These are phyloP conservation scores for Dryadomyces quercus-mongolicae DNA, from an alignment of 2,329 filamentous ascomycete species.

Conservation along the genomic window DNA sequence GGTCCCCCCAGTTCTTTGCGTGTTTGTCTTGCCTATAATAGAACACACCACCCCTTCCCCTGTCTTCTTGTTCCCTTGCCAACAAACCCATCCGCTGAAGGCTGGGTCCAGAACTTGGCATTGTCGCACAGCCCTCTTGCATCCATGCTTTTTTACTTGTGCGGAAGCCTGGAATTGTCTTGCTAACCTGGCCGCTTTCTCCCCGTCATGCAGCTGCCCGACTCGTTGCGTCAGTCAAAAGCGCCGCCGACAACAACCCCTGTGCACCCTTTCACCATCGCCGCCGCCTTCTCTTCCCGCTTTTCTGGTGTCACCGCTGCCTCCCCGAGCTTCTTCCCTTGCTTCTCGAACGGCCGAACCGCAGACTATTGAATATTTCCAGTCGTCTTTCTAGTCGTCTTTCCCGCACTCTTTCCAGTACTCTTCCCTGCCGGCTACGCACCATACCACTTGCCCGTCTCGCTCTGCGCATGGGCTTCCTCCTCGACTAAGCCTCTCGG, in stretches of 20 bases:
- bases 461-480: neutral
- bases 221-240: slow-evolving; percentile 10
- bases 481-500: neutral
- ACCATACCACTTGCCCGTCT: neutral
- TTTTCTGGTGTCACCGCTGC: neutral
- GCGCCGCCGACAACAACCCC: neutral
- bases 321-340: neutral
- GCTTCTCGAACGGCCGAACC: neutral
- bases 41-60: neutral
- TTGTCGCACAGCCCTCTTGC: slow-evolving; percentile 2
- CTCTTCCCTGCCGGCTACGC: too few relatives aligned
- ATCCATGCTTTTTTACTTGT: neutral
- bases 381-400: too few relatives aligned
- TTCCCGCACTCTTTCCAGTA: too few relatives aligned
- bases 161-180: neutral
- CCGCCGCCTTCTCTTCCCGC: neutral
- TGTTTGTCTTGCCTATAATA: neutral
- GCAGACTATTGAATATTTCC: neutral
- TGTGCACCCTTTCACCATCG: neutral
- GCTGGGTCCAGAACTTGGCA: slow-evolving; percentile 4
- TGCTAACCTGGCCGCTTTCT: slow-evolving; percentile 18
- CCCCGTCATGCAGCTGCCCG: slow-evolving; percentile 24
- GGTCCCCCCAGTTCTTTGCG: neutral
- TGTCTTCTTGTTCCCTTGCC: neutral
- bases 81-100: neutral